A percentile compares a stretch with the other conserved stretches of the same genome.
Evolutionary conservation across 2,329 filamentous ascomycete species (phyloP).

Genomic region (Fusarium sp.): DNA sequence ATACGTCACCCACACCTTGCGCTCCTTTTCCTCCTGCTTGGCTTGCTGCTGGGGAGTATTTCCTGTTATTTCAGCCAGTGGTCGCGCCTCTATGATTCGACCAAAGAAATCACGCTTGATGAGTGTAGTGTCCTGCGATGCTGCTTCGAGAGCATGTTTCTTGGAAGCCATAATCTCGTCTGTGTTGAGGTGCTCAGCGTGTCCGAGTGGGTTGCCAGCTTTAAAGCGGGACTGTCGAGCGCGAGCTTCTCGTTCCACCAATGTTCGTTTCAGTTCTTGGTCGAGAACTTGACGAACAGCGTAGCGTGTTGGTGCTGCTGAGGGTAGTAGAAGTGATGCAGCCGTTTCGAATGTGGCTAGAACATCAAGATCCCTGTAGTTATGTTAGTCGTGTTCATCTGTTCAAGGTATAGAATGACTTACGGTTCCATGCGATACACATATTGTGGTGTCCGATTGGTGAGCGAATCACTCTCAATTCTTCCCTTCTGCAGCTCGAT

Average conservation of each 20-base stretch:
- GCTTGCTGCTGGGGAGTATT: slow-evolving; percentile 50
- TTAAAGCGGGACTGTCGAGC: slow-evolving; percentile 73
- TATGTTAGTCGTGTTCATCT: slow-evolving; percentile 20
- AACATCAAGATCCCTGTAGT: slow-evolving; percentile 74
- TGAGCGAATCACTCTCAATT: slow-evolving; percentile 75
- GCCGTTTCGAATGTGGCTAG: slow-evolving; percentile 80
- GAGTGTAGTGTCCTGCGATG: slow-evolving; percentile 51
- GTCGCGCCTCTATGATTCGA: slow-evolving; percentile 66
- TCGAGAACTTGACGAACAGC: slow-evolving; percentile 94
- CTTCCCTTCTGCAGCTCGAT: slow-evolving; percentile 84
- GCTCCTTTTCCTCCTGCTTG: slow-evolving; percentile 58
- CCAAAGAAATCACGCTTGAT: slow-evolving; percentile 90
- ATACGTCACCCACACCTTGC: slow-evolving; percentile 85
- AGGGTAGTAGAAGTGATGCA: slow-evolving; percentile 64
- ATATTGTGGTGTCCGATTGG: slow-evolving; percentile 73
- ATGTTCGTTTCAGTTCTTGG: slow-evolving; percentile 84
- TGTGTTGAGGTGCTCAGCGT: slow-evolving; percentile 49
- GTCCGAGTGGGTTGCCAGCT: slow-evolving; percentile 55
- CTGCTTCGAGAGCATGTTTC: slow-evolving; percentile 48
- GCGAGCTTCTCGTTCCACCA: slow-evolving; percentile 72
- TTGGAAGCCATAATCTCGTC: slow-evolving; percentile 51
- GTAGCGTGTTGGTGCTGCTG: slow-evolving; percentile 82
- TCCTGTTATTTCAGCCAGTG: slow-evolving; percentile 56
- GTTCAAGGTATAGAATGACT: slow-evolving; percentile 54
- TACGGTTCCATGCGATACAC: slow-evolving; percentile 96